A percentile compares a stretch with the other conserved stretches of the same genome.
Conservation (phyloP, 805 yeast genomes). For the Saturnispora kantuleensis region DNA sequence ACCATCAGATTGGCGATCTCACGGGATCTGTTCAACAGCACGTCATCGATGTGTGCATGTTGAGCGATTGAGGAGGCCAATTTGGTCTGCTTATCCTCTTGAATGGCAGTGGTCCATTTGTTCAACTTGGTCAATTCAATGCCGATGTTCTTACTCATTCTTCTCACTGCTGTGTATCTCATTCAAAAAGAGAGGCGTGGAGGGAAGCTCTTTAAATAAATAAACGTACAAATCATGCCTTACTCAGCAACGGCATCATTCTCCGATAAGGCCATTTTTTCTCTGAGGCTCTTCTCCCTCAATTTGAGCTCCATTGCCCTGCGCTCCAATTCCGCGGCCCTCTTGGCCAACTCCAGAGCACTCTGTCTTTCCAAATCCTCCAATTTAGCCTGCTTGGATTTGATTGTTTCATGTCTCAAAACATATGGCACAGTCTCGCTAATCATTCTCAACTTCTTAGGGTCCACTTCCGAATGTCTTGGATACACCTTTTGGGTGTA, state of each 20-base stretch:
- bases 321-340: conserved; percentile 70
- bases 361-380: conserved; percentile 73
- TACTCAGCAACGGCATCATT: background rate
- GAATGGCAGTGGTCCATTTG: conserved; percentile 22
- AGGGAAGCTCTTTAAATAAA: too few relatives aligned
- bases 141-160: background rate
- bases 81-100: conserved; percentile 21
- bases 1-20: conserved; percentile 27
- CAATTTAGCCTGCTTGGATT: conserved; percentile 66
- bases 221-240: background rate
- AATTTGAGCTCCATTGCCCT: conserved; percentile 64
- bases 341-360: conserved; percentile 59
- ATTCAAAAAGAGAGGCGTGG: background rate
- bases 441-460: conserved; percentile 62
- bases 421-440: conserved; percentile 83
- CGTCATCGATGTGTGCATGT: conserved; percentile 29
- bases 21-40: conserved; percentile 29
- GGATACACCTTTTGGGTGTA: conserved; percentile 1
- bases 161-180: background rate
- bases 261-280: conserved; percentile 11
- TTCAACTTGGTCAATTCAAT: conserved; percentile 11
- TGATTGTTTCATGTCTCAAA: conserved; percentile 62
- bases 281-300: conserved; percentile 47
- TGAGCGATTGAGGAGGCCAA: conserved; percentile 26
- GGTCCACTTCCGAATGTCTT: conserved; percentile 27